Percentiles rank a stretch among this genome's conserved stretches.
Evolutionary conservation across 352 stramenopile genomes (phyloP).

Genomic region (Pseudoperonospora humuli): DNA sequence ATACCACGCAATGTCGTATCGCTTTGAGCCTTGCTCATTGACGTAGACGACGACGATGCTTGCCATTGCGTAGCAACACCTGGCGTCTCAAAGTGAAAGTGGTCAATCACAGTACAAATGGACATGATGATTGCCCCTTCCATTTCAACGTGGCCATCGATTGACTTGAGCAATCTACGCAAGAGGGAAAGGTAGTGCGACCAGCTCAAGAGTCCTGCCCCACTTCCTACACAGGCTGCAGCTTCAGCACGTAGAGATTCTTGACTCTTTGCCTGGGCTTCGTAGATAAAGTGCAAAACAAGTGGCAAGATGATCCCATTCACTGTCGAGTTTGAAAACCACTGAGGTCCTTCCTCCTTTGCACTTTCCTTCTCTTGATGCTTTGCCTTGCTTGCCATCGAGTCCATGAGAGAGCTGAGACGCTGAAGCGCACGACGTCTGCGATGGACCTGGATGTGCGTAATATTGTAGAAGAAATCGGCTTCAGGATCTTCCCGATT

Average conservation of each 20-base stretch:
- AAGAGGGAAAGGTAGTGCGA: constrained; percentile 94
- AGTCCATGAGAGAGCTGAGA: constrained; percentile 81
- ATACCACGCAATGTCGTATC: constrained; percentile 2
- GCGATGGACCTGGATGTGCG: constrained; percentile 97
- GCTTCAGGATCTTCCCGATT: constrained; percentile 87
- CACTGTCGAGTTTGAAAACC: constrained; percentile 84
- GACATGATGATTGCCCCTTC: constrained; percentile 86
- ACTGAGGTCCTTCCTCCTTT: constrained; percentile 19
- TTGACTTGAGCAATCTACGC: constrained; percentile 87
- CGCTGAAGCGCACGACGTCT: constrained; percentile 88
- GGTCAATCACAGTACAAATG: constrained; percentile 93
- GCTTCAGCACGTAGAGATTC: constrained; percentile 92
- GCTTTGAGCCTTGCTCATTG: background rate
- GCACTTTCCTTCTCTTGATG: constrained; percentile 8
- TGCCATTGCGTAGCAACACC: constrained; percentile 34
- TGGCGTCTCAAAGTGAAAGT: constrained; percentile 91
- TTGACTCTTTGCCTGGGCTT: constrained; percentile 89
- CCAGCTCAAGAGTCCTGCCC: constrained; percentile 90
- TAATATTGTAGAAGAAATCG: constrained; percentile 99
- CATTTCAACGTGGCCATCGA: constrained; percentile 88
- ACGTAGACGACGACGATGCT: background rate
- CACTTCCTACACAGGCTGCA: constrained; percentile 86
- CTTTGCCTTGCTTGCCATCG: constrained; percentile 44
- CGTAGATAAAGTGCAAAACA: constrained; percentile 94
- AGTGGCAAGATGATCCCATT: constrained; percentile 93